Conservation (phyloP, 345 rosid genomes). For the Conringia planisiliqua region DNA sequence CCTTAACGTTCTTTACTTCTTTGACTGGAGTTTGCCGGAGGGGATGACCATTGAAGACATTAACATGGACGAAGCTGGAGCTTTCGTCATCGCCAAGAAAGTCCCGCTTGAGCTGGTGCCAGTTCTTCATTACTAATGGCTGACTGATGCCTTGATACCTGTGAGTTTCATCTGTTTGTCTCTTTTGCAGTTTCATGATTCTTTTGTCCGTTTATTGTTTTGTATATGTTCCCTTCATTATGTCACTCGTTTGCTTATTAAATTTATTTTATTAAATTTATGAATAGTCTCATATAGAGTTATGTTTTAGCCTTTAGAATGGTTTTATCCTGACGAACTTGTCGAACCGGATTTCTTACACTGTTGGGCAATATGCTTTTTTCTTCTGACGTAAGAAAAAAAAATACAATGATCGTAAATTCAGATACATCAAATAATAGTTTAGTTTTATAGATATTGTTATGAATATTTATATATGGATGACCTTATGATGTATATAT, state of each 20-base stretch:
- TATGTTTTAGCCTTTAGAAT: too few species aligned
- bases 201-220: background rate
- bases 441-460: too few species aligned
- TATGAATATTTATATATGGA: too few species aligned
- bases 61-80: slow-evolving; percentile 34
- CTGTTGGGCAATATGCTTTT: too few species aligned
- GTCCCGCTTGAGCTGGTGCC: slow-evolving; percentile 22
- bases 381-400: too few species aligned
- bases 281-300: too few species aligned
- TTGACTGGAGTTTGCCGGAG: slow-evolving; percentile 37
- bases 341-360: too few species aligned
- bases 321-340: too few species aligned
- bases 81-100: slow-evolving; percentile 14
- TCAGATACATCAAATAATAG: too few species aligned
- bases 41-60: slow-evolving; percentile 28
- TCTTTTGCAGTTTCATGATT: background rate
- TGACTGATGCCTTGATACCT: background rate
- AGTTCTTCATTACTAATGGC: background rate
- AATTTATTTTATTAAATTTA: too few species aligned
- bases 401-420: too few species aligned
- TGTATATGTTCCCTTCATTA: background rate
- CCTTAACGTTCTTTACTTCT: slow-evolving; percentile 35
- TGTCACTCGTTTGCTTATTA: background rate
- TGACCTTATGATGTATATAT: too few species aligned
- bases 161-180: background rate